These are phyloP conservation scores for Podaxis carcinomalis DNA, from an alignment of 768 basidiomycete species.

Conservation along the genomic window DNA sequence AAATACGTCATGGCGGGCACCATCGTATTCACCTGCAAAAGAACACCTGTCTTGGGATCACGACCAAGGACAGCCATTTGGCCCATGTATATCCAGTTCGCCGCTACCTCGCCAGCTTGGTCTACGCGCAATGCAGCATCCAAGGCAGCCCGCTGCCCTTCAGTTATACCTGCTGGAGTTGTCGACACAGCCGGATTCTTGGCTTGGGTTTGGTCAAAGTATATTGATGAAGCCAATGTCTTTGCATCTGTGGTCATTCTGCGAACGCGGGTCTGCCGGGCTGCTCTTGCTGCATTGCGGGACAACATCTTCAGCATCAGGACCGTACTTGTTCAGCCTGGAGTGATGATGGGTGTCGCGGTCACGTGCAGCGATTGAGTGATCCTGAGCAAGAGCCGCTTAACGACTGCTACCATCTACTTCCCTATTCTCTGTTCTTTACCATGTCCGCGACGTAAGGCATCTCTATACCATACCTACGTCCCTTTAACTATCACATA, in stretches of 20 bases:
- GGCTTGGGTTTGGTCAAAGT: conserved; percentile 34
- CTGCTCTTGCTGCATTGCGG: background rate
- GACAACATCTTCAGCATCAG: background rate
- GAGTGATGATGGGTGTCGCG: background rate
- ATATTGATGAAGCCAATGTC: conserved; percentile 40
- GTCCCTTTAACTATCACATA: conserved; percentile 20
- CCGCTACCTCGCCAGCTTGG: conserved; percentile 93
- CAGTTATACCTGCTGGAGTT: conserved; percentile 53
- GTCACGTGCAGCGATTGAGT: conserved; percentile 3
- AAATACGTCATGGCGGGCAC: background rate
- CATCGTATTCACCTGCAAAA: conserved; percentile 67
- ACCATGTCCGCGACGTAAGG: conserved; percentile 41
- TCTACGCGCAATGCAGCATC: conserved; percentile 82
- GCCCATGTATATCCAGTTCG: conserved; percentile 93
- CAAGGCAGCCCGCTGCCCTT: conserved; percentile 43
- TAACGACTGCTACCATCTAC: conserved; percentile 10
- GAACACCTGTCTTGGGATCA: conserved; percentile 47
- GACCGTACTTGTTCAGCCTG: background rate
- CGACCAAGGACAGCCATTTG: conserved; percentile 72
- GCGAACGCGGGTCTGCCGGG: background rate
- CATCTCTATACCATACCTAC: background rate
- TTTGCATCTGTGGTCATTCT: background rate
- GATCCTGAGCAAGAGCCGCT: conserved; percentile 2
- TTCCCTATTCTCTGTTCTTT: background rate
- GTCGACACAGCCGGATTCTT: conserved; percentile 39